These are phyloP conservation scores for Rhamnella rubrinervis DNA, from an alignment of 331 rosid genomes.

Conservation along the genomic window DNA sequence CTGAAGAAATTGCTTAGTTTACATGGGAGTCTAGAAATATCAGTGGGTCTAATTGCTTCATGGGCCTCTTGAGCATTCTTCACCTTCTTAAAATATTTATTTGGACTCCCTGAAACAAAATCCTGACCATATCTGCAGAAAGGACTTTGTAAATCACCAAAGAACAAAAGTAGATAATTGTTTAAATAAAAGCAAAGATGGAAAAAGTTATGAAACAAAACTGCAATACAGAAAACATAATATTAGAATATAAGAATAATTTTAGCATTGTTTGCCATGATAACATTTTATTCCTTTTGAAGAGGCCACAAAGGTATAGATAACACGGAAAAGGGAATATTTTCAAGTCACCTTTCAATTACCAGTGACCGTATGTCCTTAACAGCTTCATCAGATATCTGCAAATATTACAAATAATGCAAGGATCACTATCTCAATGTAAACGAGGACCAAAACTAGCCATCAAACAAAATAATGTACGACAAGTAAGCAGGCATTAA, in stretches of 20 bases:
- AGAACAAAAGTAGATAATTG: background rate
- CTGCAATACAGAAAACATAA: too few relatives aligned
- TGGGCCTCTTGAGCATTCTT: conserved; percentile 99
- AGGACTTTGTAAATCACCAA: conserved; percentile 21
- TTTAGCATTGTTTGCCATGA: too few relatives aligned
- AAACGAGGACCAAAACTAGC: background rate
- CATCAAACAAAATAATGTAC: background rate
- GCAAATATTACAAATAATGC: conserved; percentile 27
- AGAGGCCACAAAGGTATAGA: background rate
- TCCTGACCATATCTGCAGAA: conserved; percentile 77
- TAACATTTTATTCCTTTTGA: too few relatives aligned
- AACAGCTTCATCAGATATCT: conserved; percentile 96
- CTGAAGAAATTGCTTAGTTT: conserved; percentile 24
- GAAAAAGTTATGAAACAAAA: too few relatives aligned
- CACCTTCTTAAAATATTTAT: conserved; percentile 85
- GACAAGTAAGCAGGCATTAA: conserved; percentile 4
- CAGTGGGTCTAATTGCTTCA: conserved; percentile 98
- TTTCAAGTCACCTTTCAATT: conserved; percentile 63
- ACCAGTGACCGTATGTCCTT: conserved; percentile 65
- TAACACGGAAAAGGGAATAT: background rate
- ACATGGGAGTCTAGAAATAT: conserved; percentile 81
- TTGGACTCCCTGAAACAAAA: conserved; percentile 56
- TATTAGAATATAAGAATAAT: too few relatives aligned
- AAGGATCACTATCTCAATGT: conserved; percentile 9
- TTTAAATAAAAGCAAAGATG: background rate